A percentile compares a stretch with the other conserved stretches of the same genome.
phyloP scores from a whole-genome alignment of 73 alveolate genomes.

The Urostyla sp. region DNA sequence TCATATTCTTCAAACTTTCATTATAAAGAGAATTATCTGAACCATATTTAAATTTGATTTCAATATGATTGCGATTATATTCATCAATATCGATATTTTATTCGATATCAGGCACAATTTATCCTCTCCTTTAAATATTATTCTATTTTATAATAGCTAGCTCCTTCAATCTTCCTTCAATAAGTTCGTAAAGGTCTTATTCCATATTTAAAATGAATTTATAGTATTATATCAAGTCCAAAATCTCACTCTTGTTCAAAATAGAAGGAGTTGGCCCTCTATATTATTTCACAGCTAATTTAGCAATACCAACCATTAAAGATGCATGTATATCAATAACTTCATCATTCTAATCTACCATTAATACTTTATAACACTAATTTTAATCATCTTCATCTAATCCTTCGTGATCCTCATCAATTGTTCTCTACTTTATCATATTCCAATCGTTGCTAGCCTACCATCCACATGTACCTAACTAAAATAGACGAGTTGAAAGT shows the following conservation, averaged over 20 bases:
- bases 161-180: conserved; percentile 9
- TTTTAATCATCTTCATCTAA: too few relatives aligned
- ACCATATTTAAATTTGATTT: neutral
- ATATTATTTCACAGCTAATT: neutral
- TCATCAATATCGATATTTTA: too few relatives aligned
- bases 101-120: neutral
- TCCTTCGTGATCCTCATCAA: conserved; percentile 27
- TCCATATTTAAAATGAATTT: conserved; percentile 24
- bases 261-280: neutral
- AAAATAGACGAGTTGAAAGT: conserved; percentile 38
- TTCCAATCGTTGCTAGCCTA: neutral
- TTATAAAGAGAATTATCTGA: neutral
- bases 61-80: conserved; percentile 3
- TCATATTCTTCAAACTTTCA: conserved; percentile 1
- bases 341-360: conserved; percentile 78
- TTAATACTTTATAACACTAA: conserved; percentile 74
- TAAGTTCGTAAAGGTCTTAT: conserved; percentile 25
- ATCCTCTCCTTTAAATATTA: conserved; percentile 42
- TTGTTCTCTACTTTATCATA: conserved; percentile 6
- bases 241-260: neutral
- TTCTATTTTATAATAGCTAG: conserved; percentile 9
- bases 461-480: conserved; percentile 71
- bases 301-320: conserved; percentile 35
- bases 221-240: neutral
- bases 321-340: conserved; percentile 59